phyloP scores from a whole-genome alignment of 1,139 yeast genomes.

The Suhomyces terraborum region DNA sequence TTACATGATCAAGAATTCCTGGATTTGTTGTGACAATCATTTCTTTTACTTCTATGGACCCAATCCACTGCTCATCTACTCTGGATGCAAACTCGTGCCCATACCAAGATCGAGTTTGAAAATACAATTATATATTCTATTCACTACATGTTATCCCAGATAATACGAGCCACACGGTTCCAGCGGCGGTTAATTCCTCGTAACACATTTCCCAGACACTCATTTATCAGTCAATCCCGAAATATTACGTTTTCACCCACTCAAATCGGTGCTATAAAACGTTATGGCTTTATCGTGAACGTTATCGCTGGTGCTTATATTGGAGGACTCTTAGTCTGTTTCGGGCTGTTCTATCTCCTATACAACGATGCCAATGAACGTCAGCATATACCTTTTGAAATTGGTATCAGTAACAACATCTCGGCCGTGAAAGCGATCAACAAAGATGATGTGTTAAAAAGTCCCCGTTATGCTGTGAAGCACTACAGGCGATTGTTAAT shows the following conservation, averaged over 20 bases:
- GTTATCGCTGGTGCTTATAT: constrained; percentile 47
- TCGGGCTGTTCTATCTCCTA: constrained; percentile 42
- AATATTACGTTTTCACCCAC: constrained; percentile 15
- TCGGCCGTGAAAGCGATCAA: constrained; percentile 47
- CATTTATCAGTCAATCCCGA: constrained; percentile 3
- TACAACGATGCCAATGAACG: constrained; percentile 45
- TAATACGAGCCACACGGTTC: constrained; percentile 5
- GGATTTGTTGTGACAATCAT: background rate
- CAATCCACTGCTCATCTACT: background rate
- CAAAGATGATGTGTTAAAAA: constrained; percentile 47
- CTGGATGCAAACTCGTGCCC: constrained; percentile 8
- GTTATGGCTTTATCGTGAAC: constrained; percentile 39
- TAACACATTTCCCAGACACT: background rate
- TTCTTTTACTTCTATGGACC: too few species aligned
- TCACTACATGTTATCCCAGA: constrained; percentile 4
- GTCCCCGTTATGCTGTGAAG: constrained; percentile 48
- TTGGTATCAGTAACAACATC: constrained; percentile 36
- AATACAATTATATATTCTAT: too few species aligned
- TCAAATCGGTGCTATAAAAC: constrained; percentile 28
- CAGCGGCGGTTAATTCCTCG: background rate
- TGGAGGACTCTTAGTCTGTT: constrained; percentile 43
- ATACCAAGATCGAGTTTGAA: constrained; percentile 6
- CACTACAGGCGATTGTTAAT: constrained; percentile 45
- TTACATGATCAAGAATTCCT: background rate
- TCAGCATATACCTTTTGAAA: constrained; percentile 46